phyloP scores from a whole-genome alignment of 192 early-diverging fungal species.

The Lunasporangiospora selenospora region DNA sequence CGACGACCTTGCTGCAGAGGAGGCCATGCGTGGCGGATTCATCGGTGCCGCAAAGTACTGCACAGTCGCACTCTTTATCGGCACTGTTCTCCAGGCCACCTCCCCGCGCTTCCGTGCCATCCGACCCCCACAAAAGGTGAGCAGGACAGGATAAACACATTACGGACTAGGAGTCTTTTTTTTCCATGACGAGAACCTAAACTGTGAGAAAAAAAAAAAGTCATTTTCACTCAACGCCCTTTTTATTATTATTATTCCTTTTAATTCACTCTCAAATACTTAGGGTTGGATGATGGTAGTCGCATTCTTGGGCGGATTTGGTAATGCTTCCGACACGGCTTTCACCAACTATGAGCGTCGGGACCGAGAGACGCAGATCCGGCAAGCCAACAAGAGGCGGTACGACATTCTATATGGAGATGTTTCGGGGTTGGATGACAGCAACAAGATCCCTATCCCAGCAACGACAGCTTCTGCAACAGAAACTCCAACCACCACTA shows the following conservation, averaged over 20 bases:
- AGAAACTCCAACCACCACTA: too few species aligned
- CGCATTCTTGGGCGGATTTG: slow-evolving; percentile 38
- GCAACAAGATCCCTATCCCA: too few species aligned
- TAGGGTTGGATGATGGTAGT: slow-evolving; percentile 43
- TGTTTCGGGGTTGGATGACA: too few species aligned
- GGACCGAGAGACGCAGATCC: slow-evolving; percentile 39
- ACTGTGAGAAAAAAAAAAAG: too few species aligned
- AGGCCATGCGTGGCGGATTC: slow-evolving; percentile 34
- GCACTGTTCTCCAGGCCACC: slow-evolving; percentile 26
- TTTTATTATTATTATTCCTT: background rate
- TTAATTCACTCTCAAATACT: background rate
- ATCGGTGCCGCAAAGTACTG: slow-evolving; percentile 37
- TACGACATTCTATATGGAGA: slow-evolving; percentile 36
- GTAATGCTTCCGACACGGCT: slow-evolving; percentile 36
- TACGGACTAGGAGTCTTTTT: background rate
- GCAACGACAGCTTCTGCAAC: too few species aligned
- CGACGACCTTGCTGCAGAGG: slow-evolving; percentile 25
- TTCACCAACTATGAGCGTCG: slow-evolving; percentile 44
- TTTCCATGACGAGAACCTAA: background rate
- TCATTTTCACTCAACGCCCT: background rate
- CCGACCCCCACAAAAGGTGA: slow-evolving; percentile 36
- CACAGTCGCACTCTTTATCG: slow-evolving; percentile 27
- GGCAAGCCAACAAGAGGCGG: slow-evolving; percentile 20
- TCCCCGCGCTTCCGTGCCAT: slow-evolving; percentile 30
- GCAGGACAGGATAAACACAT: too few species aligned